phyloP scores from a whole-genome alignment of 2,329 filamentous ascomycete genomes.

The Clonostachys byssicola region DNA sequence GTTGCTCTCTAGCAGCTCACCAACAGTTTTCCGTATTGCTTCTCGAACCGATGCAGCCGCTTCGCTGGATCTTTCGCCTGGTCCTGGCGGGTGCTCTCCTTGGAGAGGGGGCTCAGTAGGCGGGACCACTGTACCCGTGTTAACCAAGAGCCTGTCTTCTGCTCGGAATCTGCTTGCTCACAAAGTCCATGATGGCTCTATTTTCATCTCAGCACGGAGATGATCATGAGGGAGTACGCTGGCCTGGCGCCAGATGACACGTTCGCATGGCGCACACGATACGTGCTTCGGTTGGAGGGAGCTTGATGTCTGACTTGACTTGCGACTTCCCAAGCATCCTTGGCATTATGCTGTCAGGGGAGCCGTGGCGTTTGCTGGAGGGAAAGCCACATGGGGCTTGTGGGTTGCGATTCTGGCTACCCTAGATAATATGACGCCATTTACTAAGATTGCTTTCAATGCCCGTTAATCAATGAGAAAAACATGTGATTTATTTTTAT shows the following conservation, averaged over 20 bases:
- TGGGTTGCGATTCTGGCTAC: too few species aligned
- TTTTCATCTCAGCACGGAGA: conserved; percentile 34
- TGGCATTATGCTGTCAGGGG: too few species aligned
- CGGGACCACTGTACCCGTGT: conserved; percentile 53
- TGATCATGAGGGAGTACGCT: neutral
- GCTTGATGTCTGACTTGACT: too few species aligned
- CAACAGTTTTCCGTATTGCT: conserved; percentile 59
- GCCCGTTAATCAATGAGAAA: too few species aligned
- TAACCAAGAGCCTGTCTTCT: neutral
- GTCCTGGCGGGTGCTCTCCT: conserved; percentile 51
- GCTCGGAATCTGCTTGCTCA: conserved; percentile 23
- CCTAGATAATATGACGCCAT: too few species aligned
- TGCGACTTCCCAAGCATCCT: too few species aligned
- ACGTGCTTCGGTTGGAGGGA: too few species aligned
- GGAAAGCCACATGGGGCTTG: too few species aligned
- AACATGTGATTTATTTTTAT: too few species aligned
- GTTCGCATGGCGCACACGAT: neutral
- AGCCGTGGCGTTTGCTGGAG: too few species aligned
- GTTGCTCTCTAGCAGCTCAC: conserved; percentile 27
- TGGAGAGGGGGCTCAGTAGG: conserved; percentile 59
- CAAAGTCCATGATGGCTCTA: conserved; percentile 52
- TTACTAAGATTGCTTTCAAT: too few species aligned
- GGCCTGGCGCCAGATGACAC: neutral
- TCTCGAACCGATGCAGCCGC: conserved; percentile 62
- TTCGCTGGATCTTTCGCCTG: conserved; percentile 59